Base-by-base conservation (phyloP, 164 flowering plant species). In the Warburgia ugandensis region DNA sequence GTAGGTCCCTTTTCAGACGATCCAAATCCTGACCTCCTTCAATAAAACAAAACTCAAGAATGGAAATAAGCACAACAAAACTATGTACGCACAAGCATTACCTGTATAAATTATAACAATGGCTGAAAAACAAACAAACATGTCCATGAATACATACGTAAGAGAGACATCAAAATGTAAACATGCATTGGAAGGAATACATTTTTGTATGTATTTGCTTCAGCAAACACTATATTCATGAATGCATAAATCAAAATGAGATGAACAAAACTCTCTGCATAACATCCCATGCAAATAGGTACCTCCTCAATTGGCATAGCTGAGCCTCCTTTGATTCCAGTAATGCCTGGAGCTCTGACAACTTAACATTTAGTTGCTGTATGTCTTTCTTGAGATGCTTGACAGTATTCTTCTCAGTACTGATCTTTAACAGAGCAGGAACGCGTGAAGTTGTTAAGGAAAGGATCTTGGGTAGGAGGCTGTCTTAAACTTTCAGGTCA, bases 381-480 rank as follows among this genome's bases (percentile, higher is more conserved):
- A 81, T 78, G 65, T 91, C 94, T 58, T 73, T 83, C 62, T 76
- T 83, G 46, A 91, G 89, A 54, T 59, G 80, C 67, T 68, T 78
- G 39, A 81, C 70, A 17, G 85, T 79, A 59, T 66, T 65, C 73
- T 73, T 79, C 59, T 91, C 96, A 56, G 81, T 71, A 70, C 92
- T 75, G 62, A 91, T 78, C 71, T 79, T 86, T 68, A 91, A 70
- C 28, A 91, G 68, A 54, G 87, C 72, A 65, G 96, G 97, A 58
- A 80, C 68, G 55, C 92, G 94, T 91, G 61, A 45, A 45, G 48
- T 62, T 61, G 82, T 80, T 58, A 90, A 83, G 91, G 85, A 68
- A 39, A 54, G 14, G 22, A 11, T 16, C 22, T 28, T 51, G 6
- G 5, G 19, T 26, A 51, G 16, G 32, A 38, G 20, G 14, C 6